These are phyloP conservation scores for Phaeotremella skinneri DNA, from an alignment of 768 basidiomycete species.

Conservation along the genomic window DNA sequence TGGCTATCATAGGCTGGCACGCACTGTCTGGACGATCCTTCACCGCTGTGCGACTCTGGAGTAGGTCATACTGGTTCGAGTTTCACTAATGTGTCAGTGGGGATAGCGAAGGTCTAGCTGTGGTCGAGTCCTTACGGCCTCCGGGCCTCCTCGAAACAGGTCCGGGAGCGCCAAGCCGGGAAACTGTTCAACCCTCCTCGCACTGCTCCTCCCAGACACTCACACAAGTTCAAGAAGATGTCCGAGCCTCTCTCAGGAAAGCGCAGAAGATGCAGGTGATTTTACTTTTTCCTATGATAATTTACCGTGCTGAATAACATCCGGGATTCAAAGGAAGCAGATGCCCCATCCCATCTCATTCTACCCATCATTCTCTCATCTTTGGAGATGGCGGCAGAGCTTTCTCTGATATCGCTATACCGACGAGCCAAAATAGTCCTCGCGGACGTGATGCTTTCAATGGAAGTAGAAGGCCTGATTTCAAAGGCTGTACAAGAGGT, in stretches of 20 bases:
- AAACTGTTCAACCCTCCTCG: constrained; percentile 11
- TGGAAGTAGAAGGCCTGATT: constrained; percentile 31
- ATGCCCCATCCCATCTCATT: constrained; percentile 27
- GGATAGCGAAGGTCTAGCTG: constrained; percentile 10
- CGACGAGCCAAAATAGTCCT: constrained; percentile 32
- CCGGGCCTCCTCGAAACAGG: constrained; percentile 22
- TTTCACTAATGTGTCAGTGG: constrained; percentile 18
- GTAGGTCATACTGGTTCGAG: constrained; percentile 18
- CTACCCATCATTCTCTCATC: constrained; percentile 34
- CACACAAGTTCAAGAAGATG: constrained; percentile 17
- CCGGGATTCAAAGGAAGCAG: not conserved
- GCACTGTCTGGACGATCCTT: constrained; percentile 38
- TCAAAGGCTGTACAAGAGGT: constrained; percentile 28
- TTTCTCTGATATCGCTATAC: constrained; percentile 35
- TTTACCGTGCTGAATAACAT: no score
- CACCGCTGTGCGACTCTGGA: constrained; percentile 28
- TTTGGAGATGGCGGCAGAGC: constrained; percentile 26
- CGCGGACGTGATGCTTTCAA: constrained; percentile 31
- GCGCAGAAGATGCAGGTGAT: constrained; percentile 18
- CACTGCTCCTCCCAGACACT: not conserved
- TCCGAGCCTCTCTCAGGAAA: constrained; percentile 15
- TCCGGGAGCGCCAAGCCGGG: constrained; percentile 28
- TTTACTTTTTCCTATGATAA: not conserved
- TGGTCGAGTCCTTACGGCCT: constrained; percentile 15
- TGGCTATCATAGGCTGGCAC: constrained; percentile 40